Base-by-base conservation (phyloP, 805 yeast species). In the Candida easanensis region DNA sequence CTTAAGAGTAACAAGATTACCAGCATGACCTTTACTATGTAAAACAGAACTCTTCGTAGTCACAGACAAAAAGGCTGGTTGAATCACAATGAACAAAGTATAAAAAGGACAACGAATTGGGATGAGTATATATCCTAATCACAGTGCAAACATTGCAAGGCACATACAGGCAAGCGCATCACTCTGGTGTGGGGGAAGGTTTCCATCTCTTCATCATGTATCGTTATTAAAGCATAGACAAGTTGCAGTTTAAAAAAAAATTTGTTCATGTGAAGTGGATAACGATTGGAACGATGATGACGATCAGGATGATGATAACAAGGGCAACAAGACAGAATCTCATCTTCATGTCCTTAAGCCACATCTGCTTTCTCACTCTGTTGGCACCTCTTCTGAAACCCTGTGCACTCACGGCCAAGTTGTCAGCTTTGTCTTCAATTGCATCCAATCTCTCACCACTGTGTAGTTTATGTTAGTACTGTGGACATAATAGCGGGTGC, bases 281-380 rank as follows among this genome's bases (percentile, higher is more conserved):
- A 26, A 87, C 97, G 49, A 93, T 81, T 23, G 98, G 98, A 32
- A 91, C 97, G 53, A 90, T 86, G 51, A 84, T 80, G 44, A 91
- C 95, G 42, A 91, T 85, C 45, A 91, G 68, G 54, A 91, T 68
- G 41, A 90, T 80, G 60, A 91, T 80, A 41, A 93, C 82, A 22
- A 84, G 85, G 37, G 84, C 80, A 46, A 90, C 83, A 45, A 87
- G 69, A 67, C 98, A 91, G 73, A 90, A 71, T 66, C 95, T 84
- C 91, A 93, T 85, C 73, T 93, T 93, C 79, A 93, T 77, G 65
- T 91, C 96, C 68, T 93, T 91, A 86, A 95, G 87, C 98, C 98
- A 91, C 97, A 91, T 91, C 62, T 90, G 95, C 67, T 90, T 91
- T 69, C 99, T 86, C 37, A 91, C 97, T 57, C 95, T 82, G 70